These are phyloP conservation scores for Asterionellopsis glacialis DNA, from an alignment of 108 stramenopile genomes.

Conservation along the genomic window DNA sequence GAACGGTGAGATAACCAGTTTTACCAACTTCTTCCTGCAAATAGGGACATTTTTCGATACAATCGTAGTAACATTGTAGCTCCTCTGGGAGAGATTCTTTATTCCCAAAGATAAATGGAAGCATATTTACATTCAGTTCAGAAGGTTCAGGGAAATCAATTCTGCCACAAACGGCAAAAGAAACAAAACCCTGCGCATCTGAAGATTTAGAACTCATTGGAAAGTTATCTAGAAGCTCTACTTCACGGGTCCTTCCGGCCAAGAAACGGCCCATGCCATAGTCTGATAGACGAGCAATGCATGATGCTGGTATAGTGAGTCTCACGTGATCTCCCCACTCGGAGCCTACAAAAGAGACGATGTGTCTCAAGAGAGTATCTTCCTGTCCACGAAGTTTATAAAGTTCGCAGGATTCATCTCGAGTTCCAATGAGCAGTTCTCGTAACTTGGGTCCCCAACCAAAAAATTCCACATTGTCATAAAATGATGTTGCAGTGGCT, in stretches of 20 bases:
- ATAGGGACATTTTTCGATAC: not conserved
- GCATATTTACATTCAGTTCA: conserved; percentile 8
- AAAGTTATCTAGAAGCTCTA: no score
- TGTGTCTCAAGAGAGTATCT: not conserved
- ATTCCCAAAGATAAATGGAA: conserved; percentile 7
- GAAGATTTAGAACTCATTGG: not conserved
- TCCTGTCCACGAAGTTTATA: not conserved
- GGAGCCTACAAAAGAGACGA: not conserved
- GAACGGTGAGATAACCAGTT: not conserved
- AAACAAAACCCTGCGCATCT: not conserved
- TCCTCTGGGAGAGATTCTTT: conserved; percentile 8
- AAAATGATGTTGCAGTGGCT: no score
- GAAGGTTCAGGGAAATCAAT: conserved; percentile 5
- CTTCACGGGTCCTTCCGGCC: no score
- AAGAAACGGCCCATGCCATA: no score
- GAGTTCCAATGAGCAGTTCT: not conserved
- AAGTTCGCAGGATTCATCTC: not conserved
- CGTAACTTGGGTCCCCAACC: not conserved
- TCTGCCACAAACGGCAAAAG: conserved; percentile 5
- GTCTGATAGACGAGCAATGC: no score
- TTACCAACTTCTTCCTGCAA: not conserved
- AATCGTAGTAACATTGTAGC: conserved; percentile 1
- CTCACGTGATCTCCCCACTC: not conserved
- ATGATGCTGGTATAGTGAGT: no score
- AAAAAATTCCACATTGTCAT: no score